Percentiles rank a stretch among this genome's conserved stretches.
Conservation (phyloP, 169 alveolate genomes). For the Cryptosporidium sp. region DNA sequence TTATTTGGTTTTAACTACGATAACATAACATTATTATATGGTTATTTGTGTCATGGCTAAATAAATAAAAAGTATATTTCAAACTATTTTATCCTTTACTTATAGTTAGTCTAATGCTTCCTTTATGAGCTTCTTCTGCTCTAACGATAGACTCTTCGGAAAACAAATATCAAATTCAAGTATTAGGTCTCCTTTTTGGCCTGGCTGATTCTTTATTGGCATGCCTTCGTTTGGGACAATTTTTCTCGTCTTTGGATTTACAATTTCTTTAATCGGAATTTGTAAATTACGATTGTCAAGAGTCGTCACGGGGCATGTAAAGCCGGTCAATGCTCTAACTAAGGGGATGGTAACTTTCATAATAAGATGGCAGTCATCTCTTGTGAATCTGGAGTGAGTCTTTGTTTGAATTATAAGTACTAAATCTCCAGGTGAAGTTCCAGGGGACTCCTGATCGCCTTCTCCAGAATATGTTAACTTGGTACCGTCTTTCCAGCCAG, state of each 20-base stretch:
- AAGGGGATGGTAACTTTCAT: conserved; percentile 87
- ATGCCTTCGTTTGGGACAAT: conserved; percentile 85
- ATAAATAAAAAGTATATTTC: neutral
- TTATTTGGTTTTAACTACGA: neutral
- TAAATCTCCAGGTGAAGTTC: conserved; percentile 86
- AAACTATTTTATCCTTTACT: neutral
- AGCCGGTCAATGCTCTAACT: conserved; percentile 88
- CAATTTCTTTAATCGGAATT: conserved; percentile 85
- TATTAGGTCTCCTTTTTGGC: conserved; percentile 84
- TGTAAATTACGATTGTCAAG: conserved; percentile 87
- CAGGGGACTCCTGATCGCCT: conserved; percentile 88
- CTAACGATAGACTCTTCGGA: conserved; percentile 84
- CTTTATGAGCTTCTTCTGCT: conserved; percentile 82
- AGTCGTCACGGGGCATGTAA: conserved; percentile 85
- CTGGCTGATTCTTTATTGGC: conserved; percentile 85
- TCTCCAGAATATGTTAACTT: conserved; percentile 87
- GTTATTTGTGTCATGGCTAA: neutral
- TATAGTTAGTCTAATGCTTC: conserved; percentile 73
- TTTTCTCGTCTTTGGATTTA: conserved; percentile 83
- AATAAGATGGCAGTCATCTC: conserved; percentile 85
- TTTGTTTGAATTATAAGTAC: conserved; percentile 84
- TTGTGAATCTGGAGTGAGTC: conserved; percentile 82
- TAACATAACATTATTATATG: neutral
- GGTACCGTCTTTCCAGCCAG: conserved; percentile 91
- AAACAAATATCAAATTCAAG: conserved; percentile 86